Conservation (phyloP, 306 rosid genomes). For the Vigna reflexopilosa region DNA sequence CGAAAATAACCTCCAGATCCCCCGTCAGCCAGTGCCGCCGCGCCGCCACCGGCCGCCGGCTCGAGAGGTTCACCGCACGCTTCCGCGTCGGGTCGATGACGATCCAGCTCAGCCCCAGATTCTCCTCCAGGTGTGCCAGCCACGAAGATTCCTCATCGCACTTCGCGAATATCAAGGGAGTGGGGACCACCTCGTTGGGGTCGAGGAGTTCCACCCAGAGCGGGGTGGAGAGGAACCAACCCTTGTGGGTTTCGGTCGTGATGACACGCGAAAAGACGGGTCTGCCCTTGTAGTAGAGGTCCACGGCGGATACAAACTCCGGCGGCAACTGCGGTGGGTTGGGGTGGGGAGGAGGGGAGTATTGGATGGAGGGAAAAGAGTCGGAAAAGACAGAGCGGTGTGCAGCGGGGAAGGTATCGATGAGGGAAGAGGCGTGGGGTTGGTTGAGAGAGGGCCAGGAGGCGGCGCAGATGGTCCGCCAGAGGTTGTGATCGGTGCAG, state of each 20-base stretch:
- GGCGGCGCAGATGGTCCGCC: constrained; percentile 62
- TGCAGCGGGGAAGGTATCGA: constrained; percentile 62
- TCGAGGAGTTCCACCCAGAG: constrained; percentile 69
- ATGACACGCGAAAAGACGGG: constrained; percentile 64
- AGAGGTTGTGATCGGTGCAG: constrained; percentile 65
- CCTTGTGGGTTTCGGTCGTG: constrained; percentile 51
- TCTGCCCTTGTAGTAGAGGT: constrained; percentile 57
- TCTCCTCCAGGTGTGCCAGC: constrained; percentile 58
- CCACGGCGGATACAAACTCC: constrained; percentile 71
- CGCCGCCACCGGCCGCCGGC: constrained; percentile 62
- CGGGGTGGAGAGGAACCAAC: constrained; percentile 73
- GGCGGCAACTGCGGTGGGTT: not conserved
- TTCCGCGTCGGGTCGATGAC: constrained; percentile 62
- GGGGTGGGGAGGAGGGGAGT: constrained; percentile 45
- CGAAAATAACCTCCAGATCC: constrained; percentile 60
- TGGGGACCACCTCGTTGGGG: constrained; percentile 60
- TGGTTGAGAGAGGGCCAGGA: constrained; percentile 77
- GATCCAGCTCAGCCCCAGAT: constrained; percentile 74
- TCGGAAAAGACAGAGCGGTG: constrained; percentile 79
- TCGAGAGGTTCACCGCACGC: constrained; percentile 71
- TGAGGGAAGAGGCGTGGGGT: constrained; percentile 37
- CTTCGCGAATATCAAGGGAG: constrained; percentile 42
- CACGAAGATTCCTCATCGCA: constrained; percentile 38
- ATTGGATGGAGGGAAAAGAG: constrained; percentile 66
- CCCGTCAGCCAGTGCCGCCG: constrained; percentile 71